Percentiles rank a stretch among this genome's conserved stretches.
These are phyloP conservation scores for Leccinellum rugosiceps DNA, from an alignment of 768 basidiomycete genomes.

Conservation along the genomic window DNA sequence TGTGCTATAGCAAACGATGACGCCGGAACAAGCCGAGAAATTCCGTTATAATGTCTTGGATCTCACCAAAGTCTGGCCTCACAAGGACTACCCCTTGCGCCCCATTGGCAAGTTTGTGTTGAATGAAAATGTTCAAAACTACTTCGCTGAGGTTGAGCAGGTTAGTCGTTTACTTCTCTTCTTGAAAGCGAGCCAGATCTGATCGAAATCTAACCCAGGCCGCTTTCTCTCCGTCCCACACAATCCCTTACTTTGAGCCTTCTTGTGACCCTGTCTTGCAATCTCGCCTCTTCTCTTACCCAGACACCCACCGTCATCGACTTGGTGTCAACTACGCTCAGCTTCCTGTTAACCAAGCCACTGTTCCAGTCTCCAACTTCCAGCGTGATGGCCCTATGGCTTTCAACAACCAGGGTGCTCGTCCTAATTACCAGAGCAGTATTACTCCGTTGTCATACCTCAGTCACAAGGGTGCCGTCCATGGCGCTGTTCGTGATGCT, in stretches of 20 bases:
- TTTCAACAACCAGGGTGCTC: constrained; percentile 73
- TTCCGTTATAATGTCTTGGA: constrained; percentile 91
- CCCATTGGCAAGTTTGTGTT: constrained; percentile 83
- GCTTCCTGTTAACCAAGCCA: constrained; percentile 82
- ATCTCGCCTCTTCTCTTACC: constrained; percentile 93
- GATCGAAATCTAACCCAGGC: constrained; percentile 33
- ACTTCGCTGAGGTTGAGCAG: constrained; percentile 96
- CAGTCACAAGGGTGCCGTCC: constrained; percentile 43
- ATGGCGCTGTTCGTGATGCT: constrained; percentile 39
- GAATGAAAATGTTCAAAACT: constrained; percentile 77
- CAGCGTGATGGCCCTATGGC: constrained; percentile 78
- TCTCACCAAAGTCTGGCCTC: constrained; percentile 90
- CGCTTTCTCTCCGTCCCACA: constrained; percentile 88
- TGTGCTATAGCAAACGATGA: constrained; percentile 79
- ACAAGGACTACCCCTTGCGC: constrained; percentile 83
- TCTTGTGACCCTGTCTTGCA: constrained; percentile 92
- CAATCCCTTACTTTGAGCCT: constrained; percentile 85
- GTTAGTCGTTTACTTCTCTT: constrained; percentile 40
- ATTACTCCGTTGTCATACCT: constrained; percentile 70
- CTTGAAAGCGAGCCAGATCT: constrained; percentile 11
- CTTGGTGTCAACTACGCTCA: constrained; percentile 81
- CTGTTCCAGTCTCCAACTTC: constrained; percentile 80
- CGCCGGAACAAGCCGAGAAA: constrained; percentile 82
- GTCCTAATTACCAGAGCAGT: constrained; percentile 86
- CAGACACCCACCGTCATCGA: constrained; percentile 83